Conservation (phyloP, 176 grass and related monocot species). For the Avena insularis region DNA sequence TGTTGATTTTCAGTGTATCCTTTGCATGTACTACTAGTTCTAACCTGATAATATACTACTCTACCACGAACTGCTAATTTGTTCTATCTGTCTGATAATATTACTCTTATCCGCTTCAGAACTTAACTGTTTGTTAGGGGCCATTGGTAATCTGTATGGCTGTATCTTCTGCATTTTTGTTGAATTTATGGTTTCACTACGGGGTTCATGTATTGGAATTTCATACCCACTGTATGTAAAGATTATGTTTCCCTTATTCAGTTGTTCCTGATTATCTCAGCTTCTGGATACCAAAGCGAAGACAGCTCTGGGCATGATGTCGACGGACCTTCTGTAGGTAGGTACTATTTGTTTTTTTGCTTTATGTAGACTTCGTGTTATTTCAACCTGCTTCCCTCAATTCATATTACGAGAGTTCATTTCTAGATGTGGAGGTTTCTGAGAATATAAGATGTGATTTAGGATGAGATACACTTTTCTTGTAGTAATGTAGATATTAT, state of each 20-base stretch:
- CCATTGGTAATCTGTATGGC: background rate
- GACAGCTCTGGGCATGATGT: conserved; percentile 76
- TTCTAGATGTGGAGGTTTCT: background rate
- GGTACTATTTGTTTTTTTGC: conserved; percentile 52
- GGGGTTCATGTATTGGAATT: background rate
- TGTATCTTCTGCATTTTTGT: background rate
- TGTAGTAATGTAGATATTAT: background rate
- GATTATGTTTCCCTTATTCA: background rate
- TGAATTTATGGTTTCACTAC: background rate
- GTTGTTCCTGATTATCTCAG: conserved; percentile 46
- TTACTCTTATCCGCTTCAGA: background rate
- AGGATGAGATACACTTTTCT: background rate
- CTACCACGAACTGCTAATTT: background rate
- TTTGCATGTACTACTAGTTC: background rate
- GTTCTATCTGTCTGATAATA: background rate
- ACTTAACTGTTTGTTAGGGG: background rate
- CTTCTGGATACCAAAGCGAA: conserved; percentile 88
- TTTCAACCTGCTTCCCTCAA: background rate
- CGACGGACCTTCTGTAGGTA: conserved; percentile 58
- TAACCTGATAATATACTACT: background rate
- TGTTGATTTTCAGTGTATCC: background rate
- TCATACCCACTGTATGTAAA: background rate
- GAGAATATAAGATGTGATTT: background rate
- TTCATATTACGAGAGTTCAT: background rate
- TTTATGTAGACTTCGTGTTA: background rate